phyloP scores from a whole-genome alignment of 257 asterid species.

The Lavandula angustifolia region DNA sequence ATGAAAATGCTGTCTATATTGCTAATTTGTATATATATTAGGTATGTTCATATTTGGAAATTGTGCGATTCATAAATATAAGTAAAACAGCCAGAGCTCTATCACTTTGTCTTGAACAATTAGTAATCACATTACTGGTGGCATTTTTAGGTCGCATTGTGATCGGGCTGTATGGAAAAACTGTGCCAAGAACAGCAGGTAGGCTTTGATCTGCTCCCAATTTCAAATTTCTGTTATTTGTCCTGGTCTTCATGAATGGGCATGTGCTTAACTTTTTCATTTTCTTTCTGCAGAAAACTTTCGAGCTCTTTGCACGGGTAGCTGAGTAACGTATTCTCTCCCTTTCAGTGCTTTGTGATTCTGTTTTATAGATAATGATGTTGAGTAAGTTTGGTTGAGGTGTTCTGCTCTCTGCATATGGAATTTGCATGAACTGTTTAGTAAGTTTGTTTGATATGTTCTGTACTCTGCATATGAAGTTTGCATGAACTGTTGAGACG shows the following conservation, averaged over 20 bases:
- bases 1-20: not conserved
- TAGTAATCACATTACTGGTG: slow-evolving; percentile 13
- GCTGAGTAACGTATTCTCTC: slow-evolving; percentile 58
- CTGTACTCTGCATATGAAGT: slow-evolving; percentile 24
- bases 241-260: slow-evolving; percentile 14
- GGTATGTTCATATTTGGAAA: slow-evolving; percentile 5
- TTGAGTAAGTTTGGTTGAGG: slow-evolving; percentile 25
- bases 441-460: slow-evolving; percentile 30
- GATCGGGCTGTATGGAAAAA: slow-evolving; percentile 82
- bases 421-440: slow-evolving; percentile 4
- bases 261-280: slow-evolving; percentile 24
- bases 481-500: not conserved
- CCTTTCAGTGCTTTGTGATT: slow-evolving; percentile 34
- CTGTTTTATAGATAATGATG: slow-evolving; percentile 19
- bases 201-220: slow-evolving; percentile 21
- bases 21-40: slow-evolving; percentile 13
- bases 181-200: slow-evolving; percentile 90
- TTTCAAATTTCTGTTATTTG: not conserved
- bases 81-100: slow-evolving; percentile 13
- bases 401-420: slow-evolving; percentile 28
- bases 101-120: slow-evolving; percentile 14
- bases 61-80: not conserved
- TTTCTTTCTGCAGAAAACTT: slow-evolving; percentile 75
- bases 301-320: slow-evolving; percentile 98
- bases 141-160: slow-evolving; percentile 69